Conservation (phyloP, 768 basidiomycete species). For the Grammothele lineata region DNA sequence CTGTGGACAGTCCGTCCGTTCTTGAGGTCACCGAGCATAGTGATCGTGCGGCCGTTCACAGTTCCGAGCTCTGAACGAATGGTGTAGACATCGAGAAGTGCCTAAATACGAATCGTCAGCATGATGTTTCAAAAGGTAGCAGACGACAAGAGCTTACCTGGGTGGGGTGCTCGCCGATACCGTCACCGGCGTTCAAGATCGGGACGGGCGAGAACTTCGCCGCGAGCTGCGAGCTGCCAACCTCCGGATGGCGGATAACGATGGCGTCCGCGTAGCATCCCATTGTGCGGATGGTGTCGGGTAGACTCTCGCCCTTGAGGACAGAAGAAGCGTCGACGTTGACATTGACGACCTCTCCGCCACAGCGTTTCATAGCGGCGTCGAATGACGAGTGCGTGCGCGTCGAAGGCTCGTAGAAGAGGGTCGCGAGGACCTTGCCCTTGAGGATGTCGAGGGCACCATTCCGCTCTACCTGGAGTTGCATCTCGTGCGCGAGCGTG, state of each 20-base stretch:
- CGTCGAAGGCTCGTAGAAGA: conserved; percentile 98
- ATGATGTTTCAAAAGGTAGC: not conserved
- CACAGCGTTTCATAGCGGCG: conserved; percentile 97
- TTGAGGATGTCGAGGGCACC: conserved; percentile 85
- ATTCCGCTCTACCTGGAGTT: conserved; percentile 88
- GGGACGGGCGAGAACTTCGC: conserved; percentile 96
- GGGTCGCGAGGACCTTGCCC: conserved; percentile 84
- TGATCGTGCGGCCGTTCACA: conserved; percentile 93
- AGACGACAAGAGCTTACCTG: conserved; percentile 48
- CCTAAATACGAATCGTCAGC: no score
- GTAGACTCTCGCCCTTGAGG: conserved; percentile 87
- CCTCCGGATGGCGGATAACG: conserved; percentile 90
- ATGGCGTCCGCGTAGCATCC: conserved; percentile 95
- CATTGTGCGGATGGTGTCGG: conserved; percentile 91
- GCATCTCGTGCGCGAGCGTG: conserved; percentile 94
- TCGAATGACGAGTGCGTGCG: conserved; percentile 95
- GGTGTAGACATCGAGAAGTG: conserved; percentile 84
- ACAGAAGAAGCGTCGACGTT: conserved; percentile 82
- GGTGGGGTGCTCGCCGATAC: conserved; percentile 95
- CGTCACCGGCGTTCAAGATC: conserved; percentile 95
- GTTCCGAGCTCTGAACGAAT: conserved; percentile 98
- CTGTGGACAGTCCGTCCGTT: conserved; percentile 98
- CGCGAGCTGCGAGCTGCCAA: conserved; percentile 92
- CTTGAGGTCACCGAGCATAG: conserved; percentile 92
- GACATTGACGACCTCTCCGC: conserved; percentile 90